Percentiles rank a stretch among this genome's conserved stretches.
Conservation (phyloP, 1,284 basidiomycete genomes). For the Caloboletus inedulis region DNA sequence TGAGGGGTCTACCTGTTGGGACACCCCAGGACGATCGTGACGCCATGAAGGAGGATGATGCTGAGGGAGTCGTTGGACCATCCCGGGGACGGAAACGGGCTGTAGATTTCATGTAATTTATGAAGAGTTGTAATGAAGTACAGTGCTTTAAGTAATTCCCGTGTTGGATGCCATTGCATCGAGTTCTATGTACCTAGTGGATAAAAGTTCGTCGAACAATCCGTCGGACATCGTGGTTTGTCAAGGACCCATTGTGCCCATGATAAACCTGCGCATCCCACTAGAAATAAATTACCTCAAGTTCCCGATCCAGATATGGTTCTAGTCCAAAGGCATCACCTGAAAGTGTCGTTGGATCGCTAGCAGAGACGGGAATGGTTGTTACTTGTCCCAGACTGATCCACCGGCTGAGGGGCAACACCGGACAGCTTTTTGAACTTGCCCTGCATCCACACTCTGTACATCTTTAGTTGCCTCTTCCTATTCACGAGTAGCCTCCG, state of each 20-base stretch:
- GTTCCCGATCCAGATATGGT: neutral
- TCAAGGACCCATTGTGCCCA: neutral
- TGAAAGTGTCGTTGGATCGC: neutral
- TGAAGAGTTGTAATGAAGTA: neutral
- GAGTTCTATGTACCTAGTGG: neutral
- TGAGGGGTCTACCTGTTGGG: constrained; percentile 16
- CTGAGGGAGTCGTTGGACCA: constrained; percentile 18
- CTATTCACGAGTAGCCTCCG: constrained; percentile 88
- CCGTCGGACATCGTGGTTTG: neutral
- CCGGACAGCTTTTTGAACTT: constrained; percentile 50
- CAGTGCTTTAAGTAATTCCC: neutral
- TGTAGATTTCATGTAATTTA: constrained; percentile 49
- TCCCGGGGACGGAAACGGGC: constrained; percentile 56
- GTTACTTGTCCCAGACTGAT: neutral
- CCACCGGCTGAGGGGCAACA: neutral
- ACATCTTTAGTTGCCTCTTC: constrained; percentile 93
- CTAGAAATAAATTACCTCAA: neutral
- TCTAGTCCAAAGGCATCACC: neutral
- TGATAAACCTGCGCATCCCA: neutral
- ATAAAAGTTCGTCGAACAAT: neutral
- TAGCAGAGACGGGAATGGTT: neutral
- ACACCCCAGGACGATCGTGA: constrained; percentile 4
- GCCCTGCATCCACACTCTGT: constrained; percentile 91
- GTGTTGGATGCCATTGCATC: neutral
- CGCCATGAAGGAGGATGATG: constrained; percentile 2